Percentiles rank a stretch among this genome's conserved stretches.
Conservation (phyloP, 805 yeast genomes). For the Pichia thaimueangensis region DNA sequence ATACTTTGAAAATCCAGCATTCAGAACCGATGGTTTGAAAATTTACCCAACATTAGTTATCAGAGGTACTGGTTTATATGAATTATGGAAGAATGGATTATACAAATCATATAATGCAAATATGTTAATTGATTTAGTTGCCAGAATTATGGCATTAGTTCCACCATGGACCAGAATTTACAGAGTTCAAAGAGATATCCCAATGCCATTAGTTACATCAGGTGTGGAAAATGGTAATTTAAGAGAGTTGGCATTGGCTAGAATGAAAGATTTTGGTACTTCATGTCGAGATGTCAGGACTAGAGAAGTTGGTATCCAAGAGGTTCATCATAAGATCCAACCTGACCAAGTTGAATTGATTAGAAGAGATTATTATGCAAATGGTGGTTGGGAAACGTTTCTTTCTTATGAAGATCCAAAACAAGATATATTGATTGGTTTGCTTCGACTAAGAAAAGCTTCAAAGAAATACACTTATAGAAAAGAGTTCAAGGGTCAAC, state of each 20-base stretch:
- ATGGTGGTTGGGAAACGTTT: conserved; percentile 99
- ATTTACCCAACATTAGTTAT: conserved; percentile 94
- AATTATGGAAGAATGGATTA: conserved; percentile 93
- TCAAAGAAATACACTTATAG: conserved; percentile 84
- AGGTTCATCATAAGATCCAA: conserved; percentile 91
- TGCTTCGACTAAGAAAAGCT: conserved; percentile 81
- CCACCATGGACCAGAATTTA: conserved; percentile 99
- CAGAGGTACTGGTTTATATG: conserved; percentile 95
- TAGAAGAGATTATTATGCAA: conserved; percentile 93
- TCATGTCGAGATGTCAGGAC: conserved; percentile 94
- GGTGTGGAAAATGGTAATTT: conserved; percentile 98
- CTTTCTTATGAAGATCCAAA: conserved; percentile 94
- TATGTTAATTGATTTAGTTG: conserved; percentile 89
- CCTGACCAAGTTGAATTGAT: conserved; percentile 97
- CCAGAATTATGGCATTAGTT: conserved; percentile 89
- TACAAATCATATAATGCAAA: conserved; percentile 93
- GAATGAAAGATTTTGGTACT: conserved; percentile 98
- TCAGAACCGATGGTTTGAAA: conserved; percentile 94
- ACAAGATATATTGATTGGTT: conserved; percentile 90
- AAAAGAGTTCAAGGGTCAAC: conserved; percentile 77
- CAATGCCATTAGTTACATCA: conserved; percentile 96
- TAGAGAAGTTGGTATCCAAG: conserved; percentile 97
- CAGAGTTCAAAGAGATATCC: conserved; percentile 97
- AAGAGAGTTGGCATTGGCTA: conserved; percentile 88
- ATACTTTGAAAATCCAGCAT: conserved; percentile 94